Evolutionary conservation across 2,329 filamentous ascomycete genomes (phyloP).

Genomic region (Colletotrichum cereale): DNA sequence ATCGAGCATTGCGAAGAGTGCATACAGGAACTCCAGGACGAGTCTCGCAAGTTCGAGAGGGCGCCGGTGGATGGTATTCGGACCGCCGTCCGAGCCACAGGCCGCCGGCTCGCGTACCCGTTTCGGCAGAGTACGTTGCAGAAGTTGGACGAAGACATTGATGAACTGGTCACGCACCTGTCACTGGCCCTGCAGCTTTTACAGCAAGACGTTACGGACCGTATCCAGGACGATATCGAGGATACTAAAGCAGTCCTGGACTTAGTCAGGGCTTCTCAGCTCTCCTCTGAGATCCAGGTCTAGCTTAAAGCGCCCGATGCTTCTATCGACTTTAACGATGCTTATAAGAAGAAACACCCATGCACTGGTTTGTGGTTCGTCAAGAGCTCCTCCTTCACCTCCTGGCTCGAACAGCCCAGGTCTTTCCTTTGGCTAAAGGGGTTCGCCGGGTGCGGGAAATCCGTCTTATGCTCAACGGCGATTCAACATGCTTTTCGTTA

Average conservation of each 20-base stretch:
- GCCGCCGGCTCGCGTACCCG: constrained; percentile 46
- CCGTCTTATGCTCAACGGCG: constrained; percentile 52
- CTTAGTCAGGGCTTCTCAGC: constrained; percentile 44
- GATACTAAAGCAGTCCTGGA: constrained; percentile 46
- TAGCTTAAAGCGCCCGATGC: constrained; percentile 55
- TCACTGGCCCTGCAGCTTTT: constrained; percentile 49
- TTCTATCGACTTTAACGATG: constrained; percentile 49
- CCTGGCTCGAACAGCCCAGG: constrained; percentile 45
- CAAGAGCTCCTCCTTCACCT: constrained; percentile 41
- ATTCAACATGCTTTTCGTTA: constrained; percentile 47
- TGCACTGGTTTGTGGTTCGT: constrained; percentile 53
- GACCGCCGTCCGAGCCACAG: constrained; percentile 9
- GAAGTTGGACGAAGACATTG: constrained; percentile 53
- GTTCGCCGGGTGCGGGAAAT: constrained; percentile 56
- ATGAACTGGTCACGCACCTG: constrained; percentile 48
- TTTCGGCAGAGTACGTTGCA: constrained; percentile 53
- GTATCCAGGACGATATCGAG: constrained; percentile 45
- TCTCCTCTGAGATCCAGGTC: constrained; percentile 44
- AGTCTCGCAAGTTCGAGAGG: constrained; percentile 45
- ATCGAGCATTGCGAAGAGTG: constrained; percentile 47
- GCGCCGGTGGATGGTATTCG: constrained; percentile 21
- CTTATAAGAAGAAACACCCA: constrained; percentile 48
- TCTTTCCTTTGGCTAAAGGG: constrained; percentile 57
- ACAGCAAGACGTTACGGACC: constrained; percentile 46
- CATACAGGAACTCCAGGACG: constrained; percentile 47